Conservation (phyloP, 495 filamentous ascomycete species). For the Ramalina intermedia region DNA sequence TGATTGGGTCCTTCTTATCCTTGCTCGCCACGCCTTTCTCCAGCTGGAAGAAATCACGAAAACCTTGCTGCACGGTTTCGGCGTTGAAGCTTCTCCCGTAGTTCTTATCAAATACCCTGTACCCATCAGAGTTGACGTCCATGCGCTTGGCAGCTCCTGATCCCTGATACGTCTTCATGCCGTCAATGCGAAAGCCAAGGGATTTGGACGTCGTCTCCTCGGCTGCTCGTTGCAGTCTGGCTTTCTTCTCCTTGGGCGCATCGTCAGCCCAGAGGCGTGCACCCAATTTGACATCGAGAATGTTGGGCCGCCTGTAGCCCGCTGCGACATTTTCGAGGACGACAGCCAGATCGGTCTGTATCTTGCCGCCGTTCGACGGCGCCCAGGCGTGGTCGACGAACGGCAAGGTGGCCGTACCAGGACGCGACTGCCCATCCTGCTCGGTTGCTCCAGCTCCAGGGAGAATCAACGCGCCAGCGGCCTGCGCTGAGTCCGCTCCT, state of each 20-base stretch:
- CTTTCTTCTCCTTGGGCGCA: slow-evolving; percentile 61
- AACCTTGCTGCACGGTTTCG: slow-evolving; percentile 57
- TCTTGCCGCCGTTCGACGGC: slow-evolving; percentile 39
- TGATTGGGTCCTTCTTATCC: slow-evolving; percentile 22
- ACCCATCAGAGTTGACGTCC: slow-evolving; percentile 36
- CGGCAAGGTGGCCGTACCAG: slow-evolving; percentile 3
- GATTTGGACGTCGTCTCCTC: slow-evolving; percentile 65
- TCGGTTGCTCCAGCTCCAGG: slow-evolving; percentile 1
- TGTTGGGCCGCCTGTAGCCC: slow-evolving; percentile 74
- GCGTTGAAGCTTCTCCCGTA: slow-evolving; percentile 67
- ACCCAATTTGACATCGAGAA: slow-evolving; percentile 90
- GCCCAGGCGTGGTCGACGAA: slow-evolving; percentile 27
- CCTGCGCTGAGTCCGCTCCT: slow-evolving; percentile 15
- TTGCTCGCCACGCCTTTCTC: slow-evolving; percentile 42
- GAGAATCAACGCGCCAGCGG: slow-evolving; percentile 13
- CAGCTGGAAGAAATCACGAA: slow-evolving; percentile 60
- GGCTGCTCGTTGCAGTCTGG: slow-evolving; percentile 64
- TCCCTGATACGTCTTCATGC: slow-evolving; percentile 85
- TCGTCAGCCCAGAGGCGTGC: slow-evolving; percentile 73
- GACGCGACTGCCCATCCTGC: slow-evolving; percentile 2
- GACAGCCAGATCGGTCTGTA: slow-evolving; percentile 61
- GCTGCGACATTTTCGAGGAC: slow-evolving; percentile 76
- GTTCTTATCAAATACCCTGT: slow-evolving; percentile 70
- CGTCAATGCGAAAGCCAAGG: slow-evolving; percentile 77
- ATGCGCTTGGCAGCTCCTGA: slow-evolving; percentile 24